A percentile compares a stretch with the other conserved stretches of the same genome.
These are phyloP conservation scores for Cucurbita pepo DNA, from an alignment of 306 rosid genomes.

Conservation along the genomic window DNA sequence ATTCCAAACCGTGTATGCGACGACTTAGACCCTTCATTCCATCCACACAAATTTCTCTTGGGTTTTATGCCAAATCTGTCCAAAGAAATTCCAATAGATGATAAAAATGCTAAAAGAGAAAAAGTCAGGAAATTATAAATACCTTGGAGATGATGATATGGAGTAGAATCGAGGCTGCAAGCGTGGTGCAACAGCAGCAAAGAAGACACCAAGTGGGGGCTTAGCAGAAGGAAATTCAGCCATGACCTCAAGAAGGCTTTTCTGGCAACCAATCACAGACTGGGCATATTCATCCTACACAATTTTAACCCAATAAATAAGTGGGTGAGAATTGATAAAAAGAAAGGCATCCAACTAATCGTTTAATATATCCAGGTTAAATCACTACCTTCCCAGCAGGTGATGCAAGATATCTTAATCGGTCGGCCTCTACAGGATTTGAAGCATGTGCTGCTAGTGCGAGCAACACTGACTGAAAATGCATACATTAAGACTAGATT, in stretches of 20 bases:
- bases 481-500: background rate
- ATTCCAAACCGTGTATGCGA: background rate
- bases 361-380: background rate
- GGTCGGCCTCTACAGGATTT: conserved; percentile 76
- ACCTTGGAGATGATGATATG: conserved; percentile 97
- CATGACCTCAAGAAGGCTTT: conserved; percentile 93
- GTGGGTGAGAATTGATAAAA: background rate
- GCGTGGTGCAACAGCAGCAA: conserved; percentile 84
- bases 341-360: background rate
- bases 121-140: background rate
- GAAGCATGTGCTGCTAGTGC: conserved; percentile 89
- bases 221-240: conserved; percentile 83
- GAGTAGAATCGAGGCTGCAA: conserved; percentile 90
- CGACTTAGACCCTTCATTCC: background rate
- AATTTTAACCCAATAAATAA: conserved; percentile 10
- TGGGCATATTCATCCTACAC: conserved; percentile 83
- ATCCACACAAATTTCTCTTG: background rate
- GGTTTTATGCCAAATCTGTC: background rate
- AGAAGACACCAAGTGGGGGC: conserved; percentile 89
- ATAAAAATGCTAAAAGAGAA: background rate
- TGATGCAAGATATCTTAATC: conserved; percentile 79
- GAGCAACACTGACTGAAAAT: conserved; percentile 53
- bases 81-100: background rate
- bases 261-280: conserved; percentile 70
- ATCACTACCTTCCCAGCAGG: conserved; percentile 81